Base-by-base conservation (phyloP, 192 early-diverging fungal species). In the Hyaloraphidium curvatum region DNA sequence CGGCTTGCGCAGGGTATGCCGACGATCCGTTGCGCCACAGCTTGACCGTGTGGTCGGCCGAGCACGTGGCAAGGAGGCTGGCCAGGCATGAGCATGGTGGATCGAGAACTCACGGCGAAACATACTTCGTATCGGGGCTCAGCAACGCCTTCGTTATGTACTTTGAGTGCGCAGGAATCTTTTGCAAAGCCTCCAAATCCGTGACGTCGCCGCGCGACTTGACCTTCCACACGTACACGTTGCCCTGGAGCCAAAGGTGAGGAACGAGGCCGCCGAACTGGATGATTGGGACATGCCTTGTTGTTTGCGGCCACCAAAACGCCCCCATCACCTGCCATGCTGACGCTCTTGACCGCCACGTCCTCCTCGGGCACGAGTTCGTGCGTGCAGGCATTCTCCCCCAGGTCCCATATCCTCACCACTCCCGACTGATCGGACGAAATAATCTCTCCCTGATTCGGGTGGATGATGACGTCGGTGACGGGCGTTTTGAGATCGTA, bases 11-110 rank as follows among this genome's bases (percentile, higher is more conserved):
- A 27, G 66, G 56, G 53, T 73, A n/a, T n/a, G n/a, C n/a, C n/a
- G n/a, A 58, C 33, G 79, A 67, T 28, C 73, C 77, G 4, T 67
- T 67, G 55, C 68, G 70, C 79, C 88, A 91, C 51, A 89, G 75
- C 66, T 87, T 87, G 28, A 88, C 84, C 1, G 88, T 85, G 27
- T 74, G 76, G 55, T 91, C 88, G 9, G 88, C 86, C 0, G 84
- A 87, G 56, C 86, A 87, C 1, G 86, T 89, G 1, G 84, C 86
- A 31, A 89, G 67, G 26, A 74, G 60, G 28, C 37, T 29, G 3
- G 26, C 31, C 14, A 55, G 14, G 1, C 5, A 23, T 31, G 17
- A 57, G 22, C 21, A 25, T 28, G n/a, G 27, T 17, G 30, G 2
- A 16, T 29, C 40, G 28, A 25, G 14, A 51, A 53, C 43, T 23